Percentiles rank a stretch among this genome's conserved stretches.
Conservation (phyloP, 768 basidiomycete species). For the Termitomyces sp. region DNA sequence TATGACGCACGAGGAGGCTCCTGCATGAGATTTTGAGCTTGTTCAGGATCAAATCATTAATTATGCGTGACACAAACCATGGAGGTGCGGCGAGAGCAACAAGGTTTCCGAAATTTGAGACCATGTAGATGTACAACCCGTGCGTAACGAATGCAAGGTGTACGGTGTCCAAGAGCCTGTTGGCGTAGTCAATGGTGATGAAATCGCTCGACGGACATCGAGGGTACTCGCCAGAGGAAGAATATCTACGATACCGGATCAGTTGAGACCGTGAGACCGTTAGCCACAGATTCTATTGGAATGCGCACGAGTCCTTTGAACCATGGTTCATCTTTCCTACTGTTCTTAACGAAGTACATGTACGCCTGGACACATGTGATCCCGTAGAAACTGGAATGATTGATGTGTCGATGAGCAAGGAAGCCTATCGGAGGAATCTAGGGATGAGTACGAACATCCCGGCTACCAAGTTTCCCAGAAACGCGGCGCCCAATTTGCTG, state of each 20-base stretch:
- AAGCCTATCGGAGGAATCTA: constrained; percentile 29
- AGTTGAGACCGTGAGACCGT: background rate
- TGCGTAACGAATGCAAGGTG: constrained; percentile 7
- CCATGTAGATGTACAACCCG: constrained; percentile 4
- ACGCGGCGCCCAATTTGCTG: constrained; percentile 39
- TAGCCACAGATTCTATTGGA: background rate
- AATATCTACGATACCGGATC: background rate
- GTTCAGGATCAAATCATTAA: background rate
- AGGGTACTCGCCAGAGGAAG: constrained; percentile 4
- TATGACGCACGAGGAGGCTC: constrained; percentile 11
- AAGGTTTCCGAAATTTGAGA: constrained; percentile 9
- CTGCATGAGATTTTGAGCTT: background rate
- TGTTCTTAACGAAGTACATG: constrained; percentile 1
- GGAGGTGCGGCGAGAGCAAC: background rate
- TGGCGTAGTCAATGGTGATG: background rate
- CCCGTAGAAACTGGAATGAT: constrained; percentile 3
- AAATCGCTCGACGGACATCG: background rate
- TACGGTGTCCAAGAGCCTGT: constrained; percentile 6
- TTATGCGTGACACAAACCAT: constrained; percentile 1
- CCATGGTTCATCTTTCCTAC: constrained; percentile 1
- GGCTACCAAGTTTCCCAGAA: constrained; percentile 15
- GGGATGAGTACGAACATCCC: background rate
- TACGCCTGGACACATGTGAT: constrained; percentile 7
- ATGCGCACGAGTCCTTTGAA: constrained; percentile 8
- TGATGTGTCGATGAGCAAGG: background rate